Conservation (phyloP, 345 rosid species). For the Raphanus raphanistrum region DNA sequence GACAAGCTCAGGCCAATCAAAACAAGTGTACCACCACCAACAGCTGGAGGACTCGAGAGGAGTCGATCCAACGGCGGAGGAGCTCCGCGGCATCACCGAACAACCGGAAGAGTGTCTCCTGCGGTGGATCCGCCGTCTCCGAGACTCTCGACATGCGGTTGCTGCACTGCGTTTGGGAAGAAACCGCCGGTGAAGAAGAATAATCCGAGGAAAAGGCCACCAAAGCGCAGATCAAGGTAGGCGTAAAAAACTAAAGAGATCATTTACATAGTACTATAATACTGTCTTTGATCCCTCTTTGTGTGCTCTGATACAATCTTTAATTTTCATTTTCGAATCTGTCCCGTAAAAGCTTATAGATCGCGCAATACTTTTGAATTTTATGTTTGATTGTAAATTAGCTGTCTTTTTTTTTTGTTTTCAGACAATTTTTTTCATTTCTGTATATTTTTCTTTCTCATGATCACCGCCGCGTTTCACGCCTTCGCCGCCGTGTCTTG, state of each 20-base stretch:
- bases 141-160: conserved; percentile 80
- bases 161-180: conserved; percentile 67
- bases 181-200: conserved; percentile 45
- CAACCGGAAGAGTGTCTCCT: conserved; percentile 79
- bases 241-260: not conserved
- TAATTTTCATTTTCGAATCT: conserved; percentile 9
- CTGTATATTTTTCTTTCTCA: not conserved
- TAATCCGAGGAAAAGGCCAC: conserved; percentile 48
- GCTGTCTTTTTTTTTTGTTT: conserved; percentile 3
- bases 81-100: conserved; percentile 50
- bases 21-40: conserved; percentile 24
- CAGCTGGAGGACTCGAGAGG: conserved; percentile 52
- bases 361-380: not conserved
- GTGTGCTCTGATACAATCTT: conserved; percentile 16
- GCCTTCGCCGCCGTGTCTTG: conserved; percentile 29
- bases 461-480: conserved; percentile 19
- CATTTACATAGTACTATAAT: not conserved
- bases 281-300: conserved; percentile 20
- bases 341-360: conserved; percentile 9
- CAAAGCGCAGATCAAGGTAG: conserved; percentile 65
- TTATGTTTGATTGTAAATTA: conserved; percentile 24
- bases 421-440: conserved; percentile 11
- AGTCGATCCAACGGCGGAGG: conserved; percentile 86
- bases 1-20: conserved; percentile 47
- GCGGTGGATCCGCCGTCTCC: conserved; percentile 96